These are phyloP conservation scores for Syzygium jambos DNA, from an alignment of 345 rosid species.

Conservation along the genomic window DNA sequence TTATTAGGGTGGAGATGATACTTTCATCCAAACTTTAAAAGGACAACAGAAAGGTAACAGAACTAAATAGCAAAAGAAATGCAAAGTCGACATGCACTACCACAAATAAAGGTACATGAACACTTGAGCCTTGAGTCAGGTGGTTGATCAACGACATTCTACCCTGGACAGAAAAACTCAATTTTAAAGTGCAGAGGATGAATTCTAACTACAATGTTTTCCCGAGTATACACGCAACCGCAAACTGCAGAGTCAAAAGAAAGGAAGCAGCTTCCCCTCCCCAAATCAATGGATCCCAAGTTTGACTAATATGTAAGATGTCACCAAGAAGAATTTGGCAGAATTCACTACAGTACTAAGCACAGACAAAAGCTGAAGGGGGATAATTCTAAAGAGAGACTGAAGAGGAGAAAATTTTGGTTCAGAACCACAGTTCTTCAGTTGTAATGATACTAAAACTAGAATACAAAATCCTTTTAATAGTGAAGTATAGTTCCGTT, in stretches of 20 bases:
- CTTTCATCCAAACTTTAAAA: not conserved
- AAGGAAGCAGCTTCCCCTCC: not conserved
- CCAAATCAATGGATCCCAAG: not conserved
- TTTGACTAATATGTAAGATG: not conserved
- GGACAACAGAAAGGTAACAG: not conserved
- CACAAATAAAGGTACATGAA: not conserved
- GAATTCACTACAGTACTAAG: not conserved
- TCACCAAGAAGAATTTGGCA: not conserved
- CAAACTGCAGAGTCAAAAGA: not conserved
- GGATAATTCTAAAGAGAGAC: not conserved
- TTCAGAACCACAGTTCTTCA: not conserved
- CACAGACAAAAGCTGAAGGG: not conserved
- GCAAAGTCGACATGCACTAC: not conserved
- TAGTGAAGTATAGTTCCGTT: not conserved
- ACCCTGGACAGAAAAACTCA: not conserved
- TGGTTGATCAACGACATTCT: not conserved
- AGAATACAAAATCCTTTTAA: not conserved
- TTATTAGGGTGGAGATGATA: not conserved
- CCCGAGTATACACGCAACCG: not conserved
- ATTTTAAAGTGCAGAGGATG: not conserved
- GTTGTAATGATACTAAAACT: not conserved
- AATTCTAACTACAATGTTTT: not conserved
- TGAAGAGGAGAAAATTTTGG: not conserved
- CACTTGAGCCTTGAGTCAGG: not conserved
- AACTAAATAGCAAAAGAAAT: not conserved